Evolutionary conservation across 83 land plant genomes (phyloP), one percentile per base, ranked within the genome.

Genomic region (Picea abies): DNA sequence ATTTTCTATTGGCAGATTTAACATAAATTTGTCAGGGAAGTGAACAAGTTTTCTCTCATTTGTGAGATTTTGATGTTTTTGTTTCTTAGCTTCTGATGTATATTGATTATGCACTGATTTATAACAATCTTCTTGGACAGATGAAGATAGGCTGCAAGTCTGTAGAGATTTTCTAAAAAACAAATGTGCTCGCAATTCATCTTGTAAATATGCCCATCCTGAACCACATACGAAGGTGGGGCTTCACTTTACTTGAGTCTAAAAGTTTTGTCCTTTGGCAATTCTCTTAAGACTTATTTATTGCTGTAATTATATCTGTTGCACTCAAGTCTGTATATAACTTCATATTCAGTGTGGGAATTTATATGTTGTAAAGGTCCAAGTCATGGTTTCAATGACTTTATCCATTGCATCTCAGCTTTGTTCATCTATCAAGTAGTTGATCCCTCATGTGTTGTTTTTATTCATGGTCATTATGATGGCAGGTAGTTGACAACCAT

Each of bases 191-290:
- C 68, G 83, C 44, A 29, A 72, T 67, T 41, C 80, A 17, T 41
- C 83, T n/a, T 82, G 83, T 26, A 71, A 79, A 82, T 82, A 71
- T 52, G 83, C 63, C 22, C 83, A 82, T 60, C 83, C 83, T 15
- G 83, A 44, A 63, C 83, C 83, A 7, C 71, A 73, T 1, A 72
- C 83, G 25, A 52, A 82, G 80, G 83, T 82, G 37, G 32, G 61
- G 3, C 23, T 20, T 52, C 82, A 22, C 49, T 26, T 70, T 63
- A 9, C 41, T 17, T 26, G 35, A 25, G 19, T 23, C 19, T 14
- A 25, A 4, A 58, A 60, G 20, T 52, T 78, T 56, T 25, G n/a
- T 29, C 8, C 5, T 26, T 32, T 17, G 5, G 22, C 26, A 32
- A 62, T 29, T 62, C 39, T 62, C 39, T 70, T 67, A 37, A 67